Conservation (phyloP, 2,329 filamentous ascomycete genomes). For the Aspergillus intermedius region DNA sequence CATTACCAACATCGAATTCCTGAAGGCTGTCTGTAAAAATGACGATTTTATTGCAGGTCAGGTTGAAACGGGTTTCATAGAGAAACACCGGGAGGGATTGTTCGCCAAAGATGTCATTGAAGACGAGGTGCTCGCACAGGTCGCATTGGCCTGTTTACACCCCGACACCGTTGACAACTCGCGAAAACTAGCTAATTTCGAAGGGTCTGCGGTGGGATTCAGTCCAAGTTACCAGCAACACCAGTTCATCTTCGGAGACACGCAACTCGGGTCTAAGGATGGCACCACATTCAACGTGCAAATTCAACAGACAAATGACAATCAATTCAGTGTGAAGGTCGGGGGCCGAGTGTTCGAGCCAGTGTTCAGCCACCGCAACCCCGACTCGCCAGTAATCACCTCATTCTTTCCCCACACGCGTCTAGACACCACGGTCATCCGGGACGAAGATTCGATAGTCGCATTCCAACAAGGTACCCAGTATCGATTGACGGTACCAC, state of each 20-base stretch:
- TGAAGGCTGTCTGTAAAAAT: slow-evolving; percentile 79
- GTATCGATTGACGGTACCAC: slow-evolving; percentile 49
- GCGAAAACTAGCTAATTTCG: slow-evolving; percentile 19
- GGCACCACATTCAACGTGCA: slow-evolving; percentile 39
- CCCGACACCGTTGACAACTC: slow-evolving; percentile 33
- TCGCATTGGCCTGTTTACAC: slow-evolving; percentile 67
- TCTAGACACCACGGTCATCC: slow-evolving; percentile 70
- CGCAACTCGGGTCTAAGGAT: slow-evolving; percentile 38
- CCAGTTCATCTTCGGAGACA: slow-evolving; percentile 51
- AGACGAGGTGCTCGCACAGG: slow-evolving; percentile 77
- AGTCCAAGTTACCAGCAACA: slow-evolving; percentile 58
- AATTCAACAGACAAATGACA: slow-evolving; percentile 46
- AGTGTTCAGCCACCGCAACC: slow-evolving; percentile 44
- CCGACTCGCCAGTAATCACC: slow-evolving; percentile 49
- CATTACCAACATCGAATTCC: slow-evolving; percentile 92
- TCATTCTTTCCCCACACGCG: slow-evolving; percentile 78
- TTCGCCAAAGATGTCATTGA: slow-evolving; percentile 59
- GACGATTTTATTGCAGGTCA: slow-evolving; percentile 77
- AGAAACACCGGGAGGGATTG: slow-evolving; percentile 74
- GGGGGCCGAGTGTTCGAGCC: slow-evolving; percentile 32
- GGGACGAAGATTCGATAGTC: slow-evolving; percentile 48
- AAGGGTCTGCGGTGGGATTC: slow-evolving; percentile 48
- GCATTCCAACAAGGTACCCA: slow-evolving; percentile 67
- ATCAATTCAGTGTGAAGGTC: slow-evolving; percentile 46
- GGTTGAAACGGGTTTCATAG: slow-evolving; percentile 94